phyloP scores from a whole-genome alignment of 2,329 filamentous ascomycete species.

The Fusarium palustre region DNA sequence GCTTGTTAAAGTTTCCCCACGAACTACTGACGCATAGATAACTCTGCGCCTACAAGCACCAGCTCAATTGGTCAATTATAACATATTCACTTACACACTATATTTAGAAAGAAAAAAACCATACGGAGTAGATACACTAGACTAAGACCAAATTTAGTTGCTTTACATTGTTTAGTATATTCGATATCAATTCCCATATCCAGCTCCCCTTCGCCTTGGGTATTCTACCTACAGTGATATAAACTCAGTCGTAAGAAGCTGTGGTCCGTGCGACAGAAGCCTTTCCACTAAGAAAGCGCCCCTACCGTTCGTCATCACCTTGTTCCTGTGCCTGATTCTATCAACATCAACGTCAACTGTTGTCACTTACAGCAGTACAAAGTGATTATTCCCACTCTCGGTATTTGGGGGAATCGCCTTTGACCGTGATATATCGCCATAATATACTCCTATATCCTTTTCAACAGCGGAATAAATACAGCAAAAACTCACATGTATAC shows the following conservation, averaged over 20 bases:
- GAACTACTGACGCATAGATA: constrained; percentile 14
- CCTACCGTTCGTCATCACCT: constrained; percentile 36
- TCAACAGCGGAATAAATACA: background rate
- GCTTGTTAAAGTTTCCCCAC: constrained; percentile 7
- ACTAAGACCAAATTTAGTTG: too few species aligned
- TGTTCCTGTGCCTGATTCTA: constrained; percentile 17
- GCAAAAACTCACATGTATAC: background rate
- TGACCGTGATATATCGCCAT: background rate
- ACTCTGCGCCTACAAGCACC: background rate
- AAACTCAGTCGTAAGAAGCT: constrained; percentile 13
- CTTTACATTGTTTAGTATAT: background rate
- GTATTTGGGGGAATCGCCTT: background rate
- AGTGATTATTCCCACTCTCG: background rate
- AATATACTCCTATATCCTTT: background rate
- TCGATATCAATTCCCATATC: background rate
- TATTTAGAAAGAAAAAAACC: background rate
- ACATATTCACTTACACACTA: background rate
- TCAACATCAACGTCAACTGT: background rate
- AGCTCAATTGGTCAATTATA: background rate
- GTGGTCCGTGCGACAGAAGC: constrained; percentile 28
- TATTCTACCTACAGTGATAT: background rate
- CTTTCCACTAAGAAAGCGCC: constrained; percentile 21
- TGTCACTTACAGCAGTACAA: background rate
- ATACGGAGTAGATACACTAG: too few species aligned
- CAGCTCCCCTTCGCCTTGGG: background rate